Evolutionary conservation across 345 rosid species (phyloP), one percentile per base, ranked within the genome.

Genomic region (Populus ilicifolia): DNA sequence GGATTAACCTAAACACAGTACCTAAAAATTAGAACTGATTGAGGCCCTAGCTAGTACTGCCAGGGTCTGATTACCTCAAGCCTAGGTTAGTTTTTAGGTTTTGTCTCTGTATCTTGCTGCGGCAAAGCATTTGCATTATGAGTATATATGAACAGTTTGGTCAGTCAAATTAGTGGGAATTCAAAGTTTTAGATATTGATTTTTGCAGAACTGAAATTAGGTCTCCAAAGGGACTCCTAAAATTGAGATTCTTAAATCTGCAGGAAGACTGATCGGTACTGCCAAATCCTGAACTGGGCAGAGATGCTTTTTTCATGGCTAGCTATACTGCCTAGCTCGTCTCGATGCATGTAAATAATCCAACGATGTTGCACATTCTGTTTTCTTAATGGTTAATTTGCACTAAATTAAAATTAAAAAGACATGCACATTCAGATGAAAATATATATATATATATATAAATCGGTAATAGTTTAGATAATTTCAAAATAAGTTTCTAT

Each of bases 51-150:
- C 36, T 36, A 36, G 68, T 76, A 27, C 29, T 27, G 72, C 29
- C n/a, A 3, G 29, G 0, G 29, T 59, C 63, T 29, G 67, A 54
- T 69, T 54, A 59, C 54, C 38, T 54, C 25, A 21, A 76, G 13
- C 68, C 29, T 69, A 29, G 79, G 73, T 54, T 67, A 76, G 18
- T 6, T 21, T 48, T 75, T 75, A 50, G 50, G 78, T 66, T 75
- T 50, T 75, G 72, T 67, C 73, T 48, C 44, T 52, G 54, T 48
- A 75, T 36, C 23, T 67, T 43, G 67, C 9, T 43, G 67, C 9
- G 8, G 66, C 66, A 67, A 36, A 44, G 39, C 21, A 43, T 65
- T 75, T 62, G 39, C 77, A 63, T 23, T 13, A n/a, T 74, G 39
- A 63, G 65, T 36, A 36, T 72, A 33, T 29, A 2, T 33, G 36